Conservation (phyloP, 371 early-diverging fungal genomes). For the Mucor irregularis region DNA sequence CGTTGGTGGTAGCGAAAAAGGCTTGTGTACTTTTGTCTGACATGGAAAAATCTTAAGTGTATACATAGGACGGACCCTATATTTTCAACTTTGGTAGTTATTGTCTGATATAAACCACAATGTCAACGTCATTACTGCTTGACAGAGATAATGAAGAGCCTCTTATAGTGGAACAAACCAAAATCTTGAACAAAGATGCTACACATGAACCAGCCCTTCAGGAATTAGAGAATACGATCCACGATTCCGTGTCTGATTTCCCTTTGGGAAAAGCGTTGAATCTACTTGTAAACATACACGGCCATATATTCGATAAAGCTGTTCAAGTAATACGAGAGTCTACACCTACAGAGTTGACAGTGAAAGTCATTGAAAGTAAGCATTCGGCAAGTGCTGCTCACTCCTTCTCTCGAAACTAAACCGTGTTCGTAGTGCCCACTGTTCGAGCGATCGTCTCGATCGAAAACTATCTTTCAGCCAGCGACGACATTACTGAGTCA, state of each 20-base stretch:
- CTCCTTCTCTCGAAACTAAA: not conserved
- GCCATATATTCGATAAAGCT: slow-evolving; percentile 16
- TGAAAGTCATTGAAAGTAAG: slow-evolving; percentile 11
- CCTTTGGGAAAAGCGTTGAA: slow-evolving; percentile 20
- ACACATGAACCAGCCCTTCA: not conserved
- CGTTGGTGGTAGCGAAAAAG: no score
- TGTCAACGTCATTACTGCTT: no score
- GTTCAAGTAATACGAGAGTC: not conserved
- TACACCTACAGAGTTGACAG: not conserved
- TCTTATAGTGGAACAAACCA: not conserved
- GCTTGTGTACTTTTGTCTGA: no score
- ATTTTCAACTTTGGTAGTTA: no score
- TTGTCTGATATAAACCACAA: no score
- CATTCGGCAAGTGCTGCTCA: not conserved
- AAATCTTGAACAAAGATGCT: not conserved
- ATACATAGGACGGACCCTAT: no score
- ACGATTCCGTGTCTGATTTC: slow-evolving; percentile 3
- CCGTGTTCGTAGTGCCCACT: slow-evolving; percentile 10
- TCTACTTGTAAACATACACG: slow-evolving; percentile 13
- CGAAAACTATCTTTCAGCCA: slow-evolving; percentile 8
- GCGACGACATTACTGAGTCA: not conserved
- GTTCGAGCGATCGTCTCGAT: slow-evolving; percentile 17
- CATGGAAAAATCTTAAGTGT: no score
- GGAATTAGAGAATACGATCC: slow-evolving; percentile 5
- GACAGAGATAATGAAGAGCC: not conserved